phyloP scores from a whole-genome alignment of 2,329 filamentous ascomycete genomes.

The Fusarium duplospermum region DNA sequence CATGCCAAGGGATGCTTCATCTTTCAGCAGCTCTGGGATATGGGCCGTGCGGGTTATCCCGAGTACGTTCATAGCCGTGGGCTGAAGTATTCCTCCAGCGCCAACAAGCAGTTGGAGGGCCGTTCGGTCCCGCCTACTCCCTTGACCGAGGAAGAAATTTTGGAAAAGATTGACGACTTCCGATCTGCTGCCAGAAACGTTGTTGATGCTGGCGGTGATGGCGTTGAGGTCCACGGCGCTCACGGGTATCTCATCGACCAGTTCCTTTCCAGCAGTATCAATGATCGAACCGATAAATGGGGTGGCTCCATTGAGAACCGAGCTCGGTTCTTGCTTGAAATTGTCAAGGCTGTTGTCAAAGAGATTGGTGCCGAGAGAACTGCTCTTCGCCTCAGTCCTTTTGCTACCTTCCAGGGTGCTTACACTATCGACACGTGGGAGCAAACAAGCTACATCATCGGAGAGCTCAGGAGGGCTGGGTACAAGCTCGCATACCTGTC shows the following conservation, averaged over 20 bases:
- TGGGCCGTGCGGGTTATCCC: constrained; percentile 61
- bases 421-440: constrained; percentile 45
- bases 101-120: constrained; percentile 39
- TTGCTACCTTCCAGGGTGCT: constrained; percentile 46
- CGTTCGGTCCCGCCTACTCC: constrained; percentile 19
- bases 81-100: constrained; percentile 44
- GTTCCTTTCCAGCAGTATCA: constrained; percentile 66
- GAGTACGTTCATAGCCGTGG: constrained; percentile 38
- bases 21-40: constrained; percentile 73
- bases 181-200: constrained; percentile 66
- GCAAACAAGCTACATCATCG: constrained; percentile 45
- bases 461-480: constrained; percentile 39
- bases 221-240: constrained; percentile 69
- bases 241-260: constrained; percentile 75
- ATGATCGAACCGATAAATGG: constrained; percentile 65
- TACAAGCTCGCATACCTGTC: constrained; percentile 51
- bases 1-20: constrained; percentile 72
- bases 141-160: constrained; percentile 74
- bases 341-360: constrained; percentile 55
- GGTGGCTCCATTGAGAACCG: constrained; percentile 67
- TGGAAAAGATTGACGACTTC: constrained; percentile 70
- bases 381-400: constrained; percentile 69
- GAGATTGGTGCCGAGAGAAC: constrained; percentile 62
- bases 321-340: constrained; percentile 62
- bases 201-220: constrained; percentile 74